phyloP scores from a whole-genome alignment of 805 yeast genomes.

The Lachancea waltii region DNA sequence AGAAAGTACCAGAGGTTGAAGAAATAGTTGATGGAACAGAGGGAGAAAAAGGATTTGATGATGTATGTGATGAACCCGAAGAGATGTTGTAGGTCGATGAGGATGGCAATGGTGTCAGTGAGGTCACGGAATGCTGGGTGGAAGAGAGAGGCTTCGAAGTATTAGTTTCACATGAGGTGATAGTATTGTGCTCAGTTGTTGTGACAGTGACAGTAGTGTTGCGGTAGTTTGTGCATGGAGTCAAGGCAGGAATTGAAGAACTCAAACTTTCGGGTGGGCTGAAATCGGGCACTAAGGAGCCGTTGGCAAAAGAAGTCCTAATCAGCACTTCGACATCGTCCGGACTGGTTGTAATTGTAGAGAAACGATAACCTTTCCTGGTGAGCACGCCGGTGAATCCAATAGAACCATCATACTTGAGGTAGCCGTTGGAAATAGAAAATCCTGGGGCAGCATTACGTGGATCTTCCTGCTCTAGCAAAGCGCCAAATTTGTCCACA shows the following conservation, averaged over 20 bases:
- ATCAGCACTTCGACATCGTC: neutral
- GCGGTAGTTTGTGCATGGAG: slow-evolving; percentile 1
- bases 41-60: no score
- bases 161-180: slow-evolving; percentile 3
- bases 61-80: no score
- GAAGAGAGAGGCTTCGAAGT: neutral
- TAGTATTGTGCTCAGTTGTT: slow-evolving; percentile 2
- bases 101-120: no score
- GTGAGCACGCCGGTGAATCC: slow-evolving; percentile 29
- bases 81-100: no score
- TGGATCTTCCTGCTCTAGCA: slow-evolving; percentile 19
- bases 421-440: slow-evolving; percentile 34
- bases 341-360: neutral
- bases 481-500: slow-evolving; percentile 21
- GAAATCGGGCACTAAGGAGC: neutral
- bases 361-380: neutral
- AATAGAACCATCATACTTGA: slow-evolving; percentile 31
- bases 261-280: neutral
- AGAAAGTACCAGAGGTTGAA: neutral
- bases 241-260: neutral
- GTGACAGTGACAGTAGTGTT: slow-evolving; percentile 5
- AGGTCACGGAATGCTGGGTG: no score
- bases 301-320: neutral
- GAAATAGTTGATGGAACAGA: neutral
- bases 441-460: slow-evolving; percentile 33